Percentiles rank a stretch among this genome's conserved stretches.
Conservation (phyloP, 768 basidiomycete species). For the Russula brevipes region DNA sequence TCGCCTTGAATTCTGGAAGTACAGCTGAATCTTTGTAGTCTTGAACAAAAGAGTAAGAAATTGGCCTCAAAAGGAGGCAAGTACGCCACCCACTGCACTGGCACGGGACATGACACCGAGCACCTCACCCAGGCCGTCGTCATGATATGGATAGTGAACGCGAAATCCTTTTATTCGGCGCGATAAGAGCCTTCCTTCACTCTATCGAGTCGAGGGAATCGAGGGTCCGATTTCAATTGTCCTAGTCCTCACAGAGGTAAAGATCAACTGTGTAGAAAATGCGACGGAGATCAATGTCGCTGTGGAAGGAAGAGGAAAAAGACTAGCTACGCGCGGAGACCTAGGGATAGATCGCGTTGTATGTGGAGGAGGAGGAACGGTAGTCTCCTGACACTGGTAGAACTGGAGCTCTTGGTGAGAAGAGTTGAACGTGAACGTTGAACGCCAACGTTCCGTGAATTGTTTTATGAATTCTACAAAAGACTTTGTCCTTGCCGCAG, state of each 20-base stretch:
- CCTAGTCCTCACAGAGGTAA: slow-evolving; percentile 61
- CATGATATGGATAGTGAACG: slow-evolving; percentile 27
- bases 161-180: slow-evolving; percentile 52
- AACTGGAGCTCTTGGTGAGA: too few species aligned
- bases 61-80: slow-evolving; percentile 35
- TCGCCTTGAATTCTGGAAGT: slow-evolving; percentile 61
- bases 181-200: slow-evolving; percentile 62
- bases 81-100: slow-evolving; percentile 42
- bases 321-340: slow-evolving; percentile 58
- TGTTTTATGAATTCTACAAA: too few species aligned
- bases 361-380: too few species aligned
- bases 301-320: slow-evolving; percentile 56
- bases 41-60: too few species aligned
- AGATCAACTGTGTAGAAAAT: slow-evolving; percentile 66
- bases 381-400: too few species aligned
- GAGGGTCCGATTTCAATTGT: slow-evolving; percentile 53
- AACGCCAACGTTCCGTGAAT: too few species aligned
- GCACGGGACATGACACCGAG: too few species aligned
- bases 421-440: too few species aligned
- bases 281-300: slow-evolving; percentile 56
- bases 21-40: slow-evolving; percentile 55
- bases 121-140: too few species aligned
- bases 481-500: too few species aligned
- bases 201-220: slow-evolving; percentile 54
- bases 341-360: slow-evolving; percentile 42